Conservation (phyloP, 1,284 basidiomycete species). For the Sporisorium reilianum region DNA sequence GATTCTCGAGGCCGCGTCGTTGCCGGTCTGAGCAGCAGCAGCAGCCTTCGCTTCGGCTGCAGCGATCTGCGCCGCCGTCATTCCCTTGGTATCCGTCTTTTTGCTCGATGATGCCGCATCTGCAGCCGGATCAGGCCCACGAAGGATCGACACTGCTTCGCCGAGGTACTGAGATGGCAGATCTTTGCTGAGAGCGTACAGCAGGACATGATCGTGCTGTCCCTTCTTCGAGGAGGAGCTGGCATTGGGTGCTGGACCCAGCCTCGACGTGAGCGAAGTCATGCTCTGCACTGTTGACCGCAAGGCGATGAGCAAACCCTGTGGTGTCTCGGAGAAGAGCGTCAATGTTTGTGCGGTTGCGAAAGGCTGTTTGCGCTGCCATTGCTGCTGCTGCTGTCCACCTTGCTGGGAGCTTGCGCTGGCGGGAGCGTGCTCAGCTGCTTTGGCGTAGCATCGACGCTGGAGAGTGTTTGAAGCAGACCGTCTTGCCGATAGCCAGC, state of each 20-base stretch:
- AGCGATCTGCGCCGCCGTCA: constrained; percentile 38
- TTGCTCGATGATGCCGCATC: neutral
- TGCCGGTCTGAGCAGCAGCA: neutral
- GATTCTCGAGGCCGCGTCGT: constrained; percentile 22
- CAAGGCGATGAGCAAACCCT: constrained; percentile 51
- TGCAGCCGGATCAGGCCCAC: constrained; percentile 23
- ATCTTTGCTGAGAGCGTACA: constrained; percentile 58
- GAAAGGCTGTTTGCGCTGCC: constrained; percentile 50
- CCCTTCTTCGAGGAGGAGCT: constrained; percentile 6
- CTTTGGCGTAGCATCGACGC: constrained; percentile 27
- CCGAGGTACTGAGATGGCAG: constrained; percentile 48
- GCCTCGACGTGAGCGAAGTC: constrained; percentile 31
- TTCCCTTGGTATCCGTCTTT: constrained; percentile 11
- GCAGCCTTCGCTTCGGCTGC: constrained; percentile 21
- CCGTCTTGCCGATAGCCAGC: neutral
- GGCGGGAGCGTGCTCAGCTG: constrained; percentile 16
- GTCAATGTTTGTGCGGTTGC: constrained; percentile 57
- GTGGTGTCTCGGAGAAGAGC: constrained; percentile 52
- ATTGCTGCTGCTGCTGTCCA: constrained; percentile 44
- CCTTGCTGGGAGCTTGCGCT: constrained; percentile 4
- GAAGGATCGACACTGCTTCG: constrained; percentile 52
- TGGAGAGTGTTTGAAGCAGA: constrained; percentile 8
- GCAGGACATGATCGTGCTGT: constrained; percentile 47
- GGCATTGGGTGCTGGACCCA: constrained; percentile 26
- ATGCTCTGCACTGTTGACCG: constrained; percentile 53